Conservation (phyloP, 2,329 filamentous ascomycete genomes). For the Rosellinia necatrix region DNA sequence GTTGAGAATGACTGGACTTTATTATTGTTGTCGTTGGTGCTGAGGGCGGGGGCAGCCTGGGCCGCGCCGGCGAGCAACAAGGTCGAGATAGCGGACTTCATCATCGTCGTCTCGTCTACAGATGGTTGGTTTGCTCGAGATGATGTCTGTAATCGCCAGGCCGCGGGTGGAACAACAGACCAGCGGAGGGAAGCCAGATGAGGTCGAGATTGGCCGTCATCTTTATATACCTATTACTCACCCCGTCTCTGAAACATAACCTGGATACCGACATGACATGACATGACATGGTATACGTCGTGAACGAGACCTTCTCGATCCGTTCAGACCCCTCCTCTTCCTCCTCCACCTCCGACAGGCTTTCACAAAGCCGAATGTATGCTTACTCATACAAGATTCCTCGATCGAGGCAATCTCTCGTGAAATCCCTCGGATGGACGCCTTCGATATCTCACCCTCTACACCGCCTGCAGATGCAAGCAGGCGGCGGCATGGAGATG, state of each 20-base stretch:
- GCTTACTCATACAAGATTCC: conserved; percentile 3
- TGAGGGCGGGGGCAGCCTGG: conserved; percentile 9
- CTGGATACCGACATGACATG: background rate
- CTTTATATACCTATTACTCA: background rate
- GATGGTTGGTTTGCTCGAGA: background rate
- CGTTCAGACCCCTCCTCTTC: background rate
- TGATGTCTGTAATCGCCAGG: background rate
- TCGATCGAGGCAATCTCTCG: background rate
- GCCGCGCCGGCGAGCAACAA: conserved; percentile 11
- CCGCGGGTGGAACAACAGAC: background rate
- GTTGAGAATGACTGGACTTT: background rate
- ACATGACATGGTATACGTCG: background rate
- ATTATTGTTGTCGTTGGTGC: background rate
- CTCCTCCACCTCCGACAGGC: background rate
- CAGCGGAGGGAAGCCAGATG: background rate
- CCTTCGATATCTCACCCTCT: background rate
- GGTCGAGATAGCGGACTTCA: conserved; percentile 13
- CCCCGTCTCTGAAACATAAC: background rate
- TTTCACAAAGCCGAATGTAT: background rate
- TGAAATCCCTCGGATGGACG: background rate
- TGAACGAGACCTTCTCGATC: background rate
- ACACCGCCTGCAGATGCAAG: conserved; percentile 13
- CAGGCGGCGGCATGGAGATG: no score
- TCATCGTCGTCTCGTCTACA: conserved; percentile 15
- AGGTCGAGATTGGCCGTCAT: background rate